Evolutionary conservation across 352 stramenopile genomes (phyloP).

Genomic region (Sclerospora graminicola): DNA sequence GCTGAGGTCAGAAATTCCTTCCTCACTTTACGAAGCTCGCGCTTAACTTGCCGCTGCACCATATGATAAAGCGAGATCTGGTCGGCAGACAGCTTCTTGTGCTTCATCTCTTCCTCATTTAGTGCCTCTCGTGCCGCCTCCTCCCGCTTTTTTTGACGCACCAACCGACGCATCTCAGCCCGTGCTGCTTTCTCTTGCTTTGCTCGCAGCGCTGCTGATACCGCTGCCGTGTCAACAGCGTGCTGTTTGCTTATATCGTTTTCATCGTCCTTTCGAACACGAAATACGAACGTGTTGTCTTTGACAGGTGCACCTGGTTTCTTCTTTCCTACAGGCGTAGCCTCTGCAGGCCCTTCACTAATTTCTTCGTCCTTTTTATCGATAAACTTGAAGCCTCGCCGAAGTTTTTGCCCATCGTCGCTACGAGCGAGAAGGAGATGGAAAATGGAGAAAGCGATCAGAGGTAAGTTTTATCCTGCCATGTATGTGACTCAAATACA

Average conservation of each 20-base stretch:
- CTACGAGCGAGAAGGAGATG: constrained; percentile 7
- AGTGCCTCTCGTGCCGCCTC: constrained; percentile 30
- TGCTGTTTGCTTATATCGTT: constrained; percentile 15
- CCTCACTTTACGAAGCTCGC: constrained; percentile 54
- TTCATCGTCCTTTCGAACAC: constrained; percentile 31
- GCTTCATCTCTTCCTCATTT: constrained; percentile 31
- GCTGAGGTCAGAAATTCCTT: constrained; percentile 54
- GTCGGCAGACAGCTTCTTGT: constrained; percentile 31
- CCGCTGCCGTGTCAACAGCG: constrained; percentile 30
- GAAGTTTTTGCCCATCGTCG: constrained; percentile 9
- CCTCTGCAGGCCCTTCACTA: constrained; percentile 14
- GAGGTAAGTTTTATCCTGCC: neutral
- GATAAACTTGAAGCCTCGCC: constrained; percentile 54
- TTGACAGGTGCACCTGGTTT: constrained; percentile 9
- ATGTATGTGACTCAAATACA: neutral
- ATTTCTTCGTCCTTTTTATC: constrained; percentile 19
- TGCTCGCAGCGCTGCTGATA: constrained; percentile 27
- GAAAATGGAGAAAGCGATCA: constrained; percentile 2
- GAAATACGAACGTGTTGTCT: constrained; percentile 43
- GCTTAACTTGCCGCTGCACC: constrained; percentile 44
- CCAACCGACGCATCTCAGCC: constrained; percentile 30
- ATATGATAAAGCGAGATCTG: constrained; percentile 53
- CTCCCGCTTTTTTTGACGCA: constrained; percentile 33
- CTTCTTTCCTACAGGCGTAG: constrained; percentile 16
- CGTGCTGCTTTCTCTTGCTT: constrained; percentile 44